Evolutionary conservation across 2,329 filamentous ascomycete species (phyloP).

Genomic region (Ophiostoma sp.): DNA sequence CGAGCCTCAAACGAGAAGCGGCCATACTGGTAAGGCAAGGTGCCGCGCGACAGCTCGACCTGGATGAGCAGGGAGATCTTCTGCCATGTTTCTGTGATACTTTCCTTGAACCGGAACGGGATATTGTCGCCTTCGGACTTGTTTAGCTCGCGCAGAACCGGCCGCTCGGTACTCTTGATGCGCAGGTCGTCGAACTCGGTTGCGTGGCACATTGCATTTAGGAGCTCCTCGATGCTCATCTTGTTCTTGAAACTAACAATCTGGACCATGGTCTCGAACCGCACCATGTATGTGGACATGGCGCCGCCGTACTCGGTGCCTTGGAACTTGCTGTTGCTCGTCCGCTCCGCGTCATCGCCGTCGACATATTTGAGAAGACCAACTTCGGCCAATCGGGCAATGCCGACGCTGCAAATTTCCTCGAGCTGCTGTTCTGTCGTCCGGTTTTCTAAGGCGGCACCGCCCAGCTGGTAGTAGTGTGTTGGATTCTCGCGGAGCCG

Average conservation of each 20-base stretch:
- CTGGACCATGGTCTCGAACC: conserved; percentile 71
- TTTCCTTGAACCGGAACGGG: conserved; percentile 64
- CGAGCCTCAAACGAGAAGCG: conserved; percentile 57
- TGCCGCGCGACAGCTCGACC: conserved; percentile 59
- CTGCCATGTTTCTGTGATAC: conserved; percentile 60
- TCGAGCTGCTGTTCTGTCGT: conserved; percentile 60
- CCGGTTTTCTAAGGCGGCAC: conserved; percentile 27
- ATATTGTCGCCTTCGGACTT: conserved; percentile 53
- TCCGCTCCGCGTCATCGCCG: neutral
- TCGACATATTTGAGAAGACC: conserved; percentile 44
- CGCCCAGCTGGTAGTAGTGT: conserved; percentile 67
- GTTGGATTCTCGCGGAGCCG: conserved; percentile 64
- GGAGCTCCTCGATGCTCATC: conserved; percentile 61
- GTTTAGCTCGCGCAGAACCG: conserved; percentile 66
- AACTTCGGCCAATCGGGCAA: conserved; percentile 57
- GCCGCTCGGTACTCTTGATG: conserved; percentile 63
- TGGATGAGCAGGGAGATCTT: conserved; percentile 78
- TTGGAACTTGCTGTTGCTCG: conserved; percentile 43
- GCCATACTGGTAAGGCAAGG: conserved; percentile 41
- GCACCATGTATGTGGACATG: conserved; percentile 78
- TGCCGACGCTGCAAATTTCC: conserved; percentile 63
- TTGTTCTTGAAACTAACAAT: conserved; percentile 58
- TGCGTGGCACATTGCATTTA: conserved; percentile 61
- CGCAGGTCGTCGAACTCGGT: conserved; percentile 68
- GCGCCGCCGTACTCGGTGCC: conserved; percentile 69